Percentiles rank a stretch among this genome's conserved stretches.
Conservation (phyloP, 768 basidiomycete species). For the Solioccasus polychromus region DNA sequence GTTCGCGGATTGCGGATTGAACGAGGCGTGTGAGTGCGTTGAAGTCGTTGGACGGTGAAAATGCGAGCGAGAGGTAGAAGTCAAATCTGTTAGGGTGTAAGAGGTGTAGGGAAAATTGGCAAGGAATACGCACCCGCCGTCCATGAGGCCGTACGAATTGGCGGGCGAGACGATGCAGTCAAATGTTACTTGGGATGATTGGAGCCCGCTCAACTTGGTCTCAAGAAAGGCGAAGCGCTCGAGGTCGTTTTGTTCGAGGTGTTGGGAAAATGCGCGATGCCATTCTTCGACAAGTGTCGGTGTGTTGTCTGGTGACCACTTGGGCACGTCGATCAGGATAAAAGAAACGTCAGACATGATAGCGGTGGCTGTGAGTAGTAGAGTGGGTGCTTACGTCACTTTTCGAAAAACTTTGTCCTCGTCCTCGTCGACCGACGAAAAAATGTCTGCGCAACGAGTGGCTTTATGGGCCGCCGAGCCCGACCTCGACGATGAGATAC, state of each 20-base stretch:
- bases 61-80: not conserved
- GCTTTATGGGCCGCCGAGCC: conserved; percentile 75
- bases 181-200: not conserved
- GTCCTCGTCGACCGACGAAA: too few species aligned
- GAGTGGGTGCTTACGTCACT: too few species aligned
- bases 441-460: conserved; percentile 57
- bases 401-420: too few species aligned
- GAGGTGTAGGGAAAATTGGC: not conserved
- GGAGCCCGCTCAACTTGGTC: not conserved
- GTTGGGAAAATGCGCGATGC: not conserved
- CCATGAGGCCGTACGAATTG: conserved; percentile 9
- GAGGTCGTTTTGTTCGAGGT: conserved; percentile 4
- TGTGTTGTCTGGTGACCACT: not conserved
- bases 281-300: conserved; percentile 5
- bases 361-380: too few species aligned
- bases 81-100: not conserved
- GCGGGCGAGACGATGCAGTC: conserved; percentile 9
- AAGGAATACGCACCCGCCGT: conserved; percentile 4
- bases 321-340: not conserved
- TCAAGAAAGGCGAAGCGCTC: conserved; percentile 4
- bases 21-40: conserved; percentile 3
- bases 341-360: conserved; percentile 4
- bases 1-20: not conserved
- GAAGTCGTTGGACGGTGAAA: conserved; percentile 1
- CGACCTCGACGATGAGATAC: conserved; percentile 73